Percentiles rank a stretch among this genome's conserved stretches.
phyloP scores from a whole-genome alignment of 2,329 filamentous ascomycete species.

The Penicillium sp. region DNA sequence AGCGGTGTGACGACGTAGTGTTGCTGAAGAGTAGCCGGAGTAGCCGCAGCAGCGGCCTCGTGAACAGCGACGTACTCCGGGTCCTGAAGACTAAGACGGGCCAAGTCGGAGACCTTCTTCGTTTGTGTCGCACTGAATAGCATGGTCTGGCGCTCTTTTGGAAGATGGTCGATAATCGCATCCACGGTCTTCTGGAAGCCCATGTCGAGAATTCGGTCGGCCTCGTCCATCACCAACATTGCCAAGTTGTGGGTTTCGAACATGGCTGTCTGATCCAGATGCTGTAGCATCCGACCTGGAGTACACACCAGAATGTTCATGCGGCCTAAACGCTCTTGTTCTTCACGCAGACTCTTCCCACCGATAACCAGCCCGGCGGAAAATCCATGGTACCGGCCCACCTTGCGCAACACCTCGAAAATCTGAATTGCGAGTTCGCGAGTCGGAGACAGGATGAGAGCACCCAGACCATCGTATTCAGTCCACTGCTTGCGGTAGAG shows the following conservation, averaged over 20 bases:
- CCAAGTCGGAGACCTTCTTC: slow-evolving; percentile 85
- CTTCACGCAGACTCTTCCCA: slow-evolving; percentile 81
- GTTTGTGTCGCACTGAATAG: slow-evolving; percentile 96
- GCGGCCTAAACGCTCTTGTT: slow-evolving; percentile 72
- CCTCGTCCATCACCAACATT: slow-evolving; percentile 90
- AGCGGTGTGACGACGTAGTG: slow-evolving; percentile 84
- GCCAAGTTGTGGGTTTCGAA: slow-evolving; percentile 88
- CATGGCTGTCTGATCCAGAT: slow-evolving; percentile 85
- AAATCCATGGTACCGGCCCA: slow-evolving; percentile 82
- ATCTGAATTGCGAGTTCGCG: slow-evolving; percentile 95
- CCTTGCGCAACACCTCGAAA: slow-evolving; percentile 85
- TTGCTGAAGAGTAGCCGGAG: slow-evolving; percentile 77
- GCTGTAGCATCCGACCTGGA: slow-evolving; percentile 88
- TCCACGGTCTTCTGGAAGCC: slow-evolving; percentile 88
- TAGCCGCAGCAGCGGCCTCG: slow-evolving; percentile 70
- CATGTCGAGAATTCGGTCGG: slow-evolving; percentile 96
- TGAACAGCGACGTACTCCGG: slow-evolving; percentile 95
- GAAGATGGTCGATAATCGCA: slow-evolving; percentile 86
- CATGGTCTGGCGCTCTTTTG: slow-evolving; percentile 77
- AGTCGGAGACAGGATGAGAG: slow-evolving; percentile 87
- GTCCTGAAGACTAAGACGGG: slow-evolving; percentile 77
- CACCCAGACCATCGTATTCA: slow-evolving; percentile 82
- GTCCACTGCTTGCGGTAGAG: slow-evolving; percentile 86
- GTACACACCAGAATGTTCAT: slow-evolving; percentile 99
- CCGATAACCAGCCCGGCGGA: slow-evolving; percentile 91